Percentiles rank a stretch among this genome's conserved stretches.
These are phyloP conservation scores for Sporothrix brasiliensis DNA, from an alignment of 2,329 filamentous ascomycete genomes.

Conservation along the genomic window DNA sequence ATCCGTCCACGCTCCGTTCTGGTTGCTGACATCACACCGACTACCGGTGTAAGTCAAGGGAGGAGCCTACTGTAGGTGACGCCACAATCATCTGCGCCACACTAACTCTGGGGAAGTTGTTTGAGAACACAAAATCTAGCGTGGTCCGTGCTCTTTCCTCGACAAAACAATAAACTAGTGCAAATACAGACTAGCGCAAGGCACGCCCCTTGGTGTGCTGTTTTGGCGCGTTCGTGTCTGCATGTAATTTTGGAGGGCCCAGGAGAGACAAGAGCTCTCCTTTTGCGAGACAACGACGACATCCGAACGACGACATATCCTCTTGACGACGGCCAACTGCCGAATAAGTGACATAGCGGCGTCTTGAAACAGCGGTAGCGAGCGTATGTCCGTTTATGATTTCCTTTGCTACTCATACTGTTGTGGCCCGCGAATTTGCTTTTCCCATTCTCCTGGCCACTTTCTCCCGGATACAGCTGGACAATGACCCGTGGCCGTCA, in stretches of 20 bases:
- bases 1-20: background rate
- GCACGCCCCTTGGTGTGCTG: constrained; percentile 31
- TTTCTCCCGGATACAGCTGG: constrained; percentile 2
- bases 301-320: constrained; percentile 10
- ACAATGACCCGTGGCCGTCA: constrained; percentile 33
- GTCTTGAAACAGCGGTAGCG: background rate
- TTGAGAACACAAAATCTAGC: background rate
- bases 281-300: constrained; percentile 23
- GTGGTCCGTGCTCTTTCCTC: constrained; percentile 21
- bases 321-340: constrained; percentile 12
- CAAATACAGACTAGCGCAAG: constrained; percentile 21
- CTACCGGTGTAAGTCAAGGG: constrained; percentile 8
- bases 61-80: background rate
- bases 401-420: background rate
- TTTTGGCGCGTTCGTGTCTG: constrained; percentile 32
- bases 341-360: background rate
- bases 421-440: background rate
- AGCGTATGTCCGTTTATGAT: background rate
- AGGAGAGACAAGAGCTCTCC: constrained; percentile 23
- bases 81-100: constrained; percentile 8
- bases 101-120: background rate
- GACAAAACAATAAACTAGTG: background rate
- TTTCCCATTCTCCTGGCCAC: background rate
- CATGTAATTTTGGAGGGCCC: constrained; percentile 26
- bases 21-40: constrained; percentile 12